Percentiles rank a stretch among this genome's conserved stretches.
Evolutionary conservation across 2,329 filamentous ascomycete genomes (phyloP).

Genomic region (Colletotrichum higginsianum): DNA sequence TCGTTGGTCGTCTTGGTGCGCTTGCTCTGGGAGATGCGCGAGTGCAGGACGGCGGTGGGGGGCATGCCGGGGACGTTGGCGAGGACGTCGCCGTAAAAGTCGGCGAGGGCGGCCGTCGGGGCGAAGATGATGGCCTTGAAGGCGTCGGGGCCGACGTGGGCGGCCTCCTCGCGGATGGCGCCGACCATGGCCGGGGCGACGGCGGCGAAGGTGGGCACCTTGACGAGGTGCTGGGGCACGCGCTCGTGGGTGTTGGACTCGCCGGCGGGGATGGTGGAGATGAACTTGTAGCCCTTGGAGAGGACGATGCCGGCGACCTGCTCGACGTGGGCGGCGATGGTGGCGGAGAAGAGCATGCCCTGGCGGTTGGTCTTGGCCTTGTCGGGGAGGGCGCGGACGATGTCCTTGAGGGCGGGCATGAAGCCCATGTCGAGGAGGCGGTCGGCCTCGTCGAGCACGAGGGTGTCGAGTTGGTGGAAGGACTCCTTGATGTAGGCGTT

Average conservation of each 20-base stretch:
- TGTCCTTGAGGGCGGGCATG: slow-evolving; percentile 82
- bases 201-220: slow-evolving; percentile 79
- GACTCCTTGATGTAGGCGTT: slow-evolving; percentile 79
- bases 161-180: slow-evolving; percentile 64
- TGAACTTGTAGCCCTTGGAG: slow-evolving; percentile 80
- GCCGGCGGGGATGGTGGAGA: slow-evolving; percentile 83
- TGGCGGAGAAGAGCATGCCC: slow-evolving; percentile 89
- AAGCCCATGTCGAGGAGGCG: slow-evolving; percentile 89
- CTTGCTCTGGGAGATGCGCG: slow-evolving; percentile 65
- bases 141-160: slow-evolving; percentile 54
- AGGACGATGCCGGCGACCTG: slow-evolving; percentile 80
- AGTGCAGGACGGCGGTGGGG: slow-evolving; percentile 62
- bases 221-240: slow-evolving; percentile 81
- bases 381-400: slow-evolving; percentile 78
- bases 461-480: slow-evolving; percentile 78
- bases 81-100: slow-evolving; percentile 65
- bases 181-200: slow-evolving; percentile 73
- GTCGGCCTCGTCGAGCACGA: slow-evolving; percentile 89
- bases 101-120: slow-evolving; percentile 69
- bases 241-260: slow-evolving; percentile 83
- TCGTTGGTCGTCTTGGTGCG: slow-evolving; percentile 73
- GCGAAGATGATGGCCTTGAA: slow-evolving; percentile 93
- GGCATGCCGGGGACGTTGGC: slow-evolving; percentile 57
- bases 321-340: slow-evolving; percentile 84
- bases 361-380: slow-evolving; percentile 72